Base-by-base conservation (phyloP, 2,329 filamentous ascomycete species). In the Calonectria henricotiae region DNA sequence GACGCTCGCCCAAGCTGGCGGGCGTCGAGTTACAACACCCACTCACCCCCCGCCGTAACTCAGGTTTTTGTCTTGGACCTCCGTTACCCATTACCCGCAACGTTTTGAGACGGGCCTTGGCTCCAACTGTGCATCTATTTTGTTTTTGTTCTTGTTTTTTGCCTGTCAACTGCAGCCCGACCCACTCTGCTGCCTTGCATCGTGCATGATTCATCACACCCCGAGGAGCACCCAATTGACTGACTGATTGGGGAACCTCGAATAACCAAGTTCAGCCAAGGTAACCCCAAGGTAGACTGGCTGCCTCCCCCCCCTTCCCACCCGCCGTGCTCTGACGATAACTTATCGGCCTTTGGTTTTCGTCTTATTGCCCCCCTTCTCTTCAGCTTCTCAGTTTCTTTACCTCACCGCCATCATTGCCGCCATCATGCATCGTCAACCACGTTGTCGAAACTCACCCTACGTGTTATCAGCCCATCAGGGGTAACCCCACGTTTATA, bases 271-370 rank as follows among this genome's bases (percentile, higher is more conserved):
- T 46, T 25, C 62, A 30, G 67, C 47, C 25, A 41, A 49, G 51
- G 35, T 64, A 54, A 30, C 39, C 39, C 67, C 35, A 51, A 69
- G 51, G 68, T 58, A 30, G 41, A 66, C 54, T 58, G 74, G 75
- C 67, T 77, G 64, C 75, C 75, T 74, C 51, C 27, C 27, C 27
- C 27, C 27, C 27, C 27, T 30, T 30, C 27, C 27, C 51, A 13
- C 8, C 35, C 35, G 71, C 65, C 64, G 63, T 62, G 55, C 61
- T 69, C 61, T 62, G 64, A 75, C 75, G 75, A 77, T 77, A 77
- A 77, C 75, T 73, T 74, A 41, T 75, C 75, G 75, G 70, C 69
- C 54, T 66, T n/a, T 39, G 64, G 64, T 71, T 72, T 65, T 71
- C 63, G 71, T 71, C 51, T 32, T 12, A 30, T 20, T 68, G n/a